Conservation (phyloP, 257 asterid species). For the Solanum sitiens region DNA sequence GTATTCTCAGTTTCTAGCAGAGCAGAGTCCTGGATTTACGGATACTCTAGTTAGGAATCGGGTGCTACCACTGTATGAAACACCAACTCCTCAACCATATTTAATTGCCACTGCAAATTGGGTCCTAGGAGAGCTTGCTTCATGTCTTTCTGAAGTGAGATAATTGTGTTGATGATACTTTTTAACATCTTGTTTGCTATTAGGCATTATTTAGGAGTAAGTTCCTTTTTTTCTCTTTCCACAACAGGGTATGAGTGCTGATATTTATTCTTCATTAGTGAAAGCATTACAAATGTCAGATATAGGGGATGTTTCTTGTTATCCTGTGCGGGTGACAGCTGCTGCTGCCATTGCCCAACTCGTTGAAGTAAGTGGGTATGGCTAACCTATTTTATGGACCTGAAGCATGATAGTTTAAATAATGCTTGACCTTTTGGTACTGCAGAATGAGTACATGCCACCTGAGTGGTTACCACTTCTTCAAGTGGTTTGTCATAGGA, state of each 20-base stretch:
- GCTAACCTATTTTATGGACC: background rate
- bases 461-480: slow-evolving; percentile 34
- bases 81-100: slow-evolving; percentile 18
- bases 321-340: slow-evolving; percentile 33
- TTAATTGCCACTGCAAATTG: slow-evolving; percentile 36
- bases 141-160: slow-evolving; percentile 32
- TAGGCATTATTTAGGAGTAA: background rate
- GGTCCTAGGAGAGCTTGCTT: slow-evolving; percentile 35
- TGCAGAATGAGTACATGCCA: slow-evolving; percentile 36
- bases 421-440: background rate
- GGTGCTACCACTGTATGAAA: slow-evolving; percentile 26
- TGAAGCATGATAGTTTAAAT: background rate
- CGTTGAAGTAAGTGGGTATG: slow-evolving; percentile 23
- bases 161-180: background rate
- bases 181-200: background rate
- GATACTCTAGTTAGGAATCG: slow-evolving; percentile 23
- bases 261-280: slow-evolving; percentile 22
- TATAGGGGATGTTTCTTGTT: slow-evolving; percentile 17
- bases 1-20: slow-evolving; percentile 21
- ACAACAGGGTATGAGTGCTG: slow-evolving; percentile 22
- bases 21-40: slow-evolving; percentile 22
- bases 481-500: slow-evolving; percentile 20
- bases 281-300: slow-evolving; percentile 22
- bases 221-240: background rate
- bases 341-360: slow-evolving; percentile 34